Evolutionary conservation across 1,139 yeast species (phyloP).

Genomic region (Eremothecium cymbalariae): DNA sequence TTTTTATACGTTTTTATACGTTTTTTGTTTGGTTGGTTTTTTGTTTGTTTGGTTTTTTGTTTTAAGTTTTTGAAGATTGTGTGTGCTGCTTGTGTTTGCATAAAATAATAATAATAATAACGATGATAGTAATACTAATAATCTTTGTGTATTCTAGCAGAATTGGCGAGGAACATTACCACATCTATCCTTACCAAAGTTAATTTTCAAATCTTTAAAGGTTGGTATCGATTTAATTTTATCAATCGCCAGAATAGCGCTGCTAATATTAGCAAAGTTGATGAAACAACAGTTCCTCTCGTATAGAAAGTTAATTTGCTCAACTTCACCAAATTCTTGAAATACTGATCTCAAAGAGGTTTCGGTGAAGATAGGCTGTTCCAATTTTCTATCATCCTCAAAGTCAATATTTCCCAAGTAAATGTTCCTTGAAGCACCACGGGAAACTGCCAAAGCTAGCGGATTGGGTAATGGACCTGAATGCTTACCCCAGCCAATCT

Average conservation of each 20-base stretch:
- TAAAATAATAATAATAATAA: no score
- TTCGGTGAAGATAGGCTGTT: slow-evolving; percentile 33
- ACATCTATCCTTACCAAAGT: slow-evolving; percentile 92
- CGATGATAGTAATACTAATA: no score
- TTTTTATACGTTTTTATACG: no score
- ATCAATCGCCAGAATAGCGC: slow-evolving; percentile 79
- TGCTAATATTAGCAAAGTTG: slow-evolving; percentile 78
- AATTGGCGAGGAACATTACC: slow-evolving; percentile 51
- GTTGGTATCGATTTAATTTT: slow-evolving; percentile 46
- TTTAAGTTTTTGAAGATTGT: no score
- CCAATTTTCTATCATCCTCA: slow-evolving; percentile 20
- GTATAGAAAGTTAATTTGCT: slow-evolving; percentile 77
- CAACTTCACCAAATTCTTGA: slow-evolving; percentile 81
- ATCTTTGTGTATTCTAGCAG: slow-evolving; percentile 13
- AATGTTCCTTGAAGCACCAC: slow-evolving; percentile 87
- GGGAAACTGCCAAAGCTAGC: slow-evolving; percentile 76
- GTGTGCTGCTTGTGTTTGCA: slow-evolving; percentile 18
- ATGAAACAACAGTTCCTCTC: slow-evolving; percentile 90
- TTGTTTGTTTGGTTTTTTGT: no score
- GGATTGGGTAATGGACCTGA: slow-evolving; percentile 84
- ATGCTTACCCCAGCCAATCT: slow-evolving; percentile 96
- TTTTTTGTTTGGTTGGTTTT: no score
- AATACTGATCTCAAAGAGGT: slow-evolving; percentile 64
- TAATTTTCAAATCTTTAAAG: slow-evolving; percentile 52
- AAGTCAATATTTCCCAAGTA: slow-evolving; percentile 68